These are phyloP conservation scores for Erythrophleum fordii DNA, from an alignment of 306 rosid genomes.

Conservation along the genomic window DNA sequence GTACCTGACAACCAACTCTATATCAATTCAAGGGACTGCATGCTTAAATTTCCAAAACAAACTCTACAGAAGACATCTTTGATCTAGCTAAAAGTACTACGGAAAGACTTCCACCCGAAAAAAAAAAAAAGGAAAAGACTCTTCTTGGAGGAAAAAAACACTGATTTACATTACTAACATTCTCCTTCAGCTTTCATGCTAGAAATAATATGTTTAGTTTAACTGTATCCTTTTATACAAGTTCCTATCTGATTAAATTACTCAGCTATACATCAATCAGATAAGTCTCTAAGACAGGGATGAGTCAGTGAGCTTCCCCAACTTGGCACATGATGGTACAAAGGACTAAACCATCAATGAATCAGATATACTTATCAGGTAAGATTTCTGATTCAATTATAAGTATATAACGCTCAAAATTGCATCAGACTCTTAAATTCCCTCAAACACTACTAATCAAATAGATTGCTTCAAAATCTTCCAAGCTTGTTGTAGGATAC, in stretches of 20 bases:
- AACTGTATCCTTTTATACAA: conserved; percentile 11
- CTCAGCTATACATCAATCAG: not conserved
- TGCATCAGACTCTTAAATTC: conserved; percentile 14
- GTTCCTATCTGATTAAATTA: not conserved
- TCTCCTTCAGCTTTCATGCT: not conserved
- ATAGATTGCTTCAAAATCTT: too few species aligned
- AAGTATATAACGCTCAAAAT: conserved; percentile 17
- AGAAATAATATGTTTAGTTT: not conserved
- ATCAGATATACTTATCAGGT: not conserved
- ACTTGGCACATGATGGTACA: not conserved
- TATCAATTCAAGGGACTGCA: conserved; percentile 42
- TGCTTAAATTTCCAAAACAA: conserved; percentile 29
- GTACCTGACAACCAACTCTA: conserved; percentile 75
- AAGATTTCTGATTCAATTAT: conserved; percentile 19
- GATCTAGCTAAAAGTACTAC: conserved; percentile 1
- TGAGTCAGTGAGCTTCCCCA: not conserved
- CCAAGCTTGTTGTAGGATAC: too few species aligned
- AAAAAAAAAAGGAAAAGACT: conserved; percentile 16
- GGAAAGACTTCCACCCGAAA: not conserved
- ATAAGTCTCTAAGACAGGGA: not conserved
- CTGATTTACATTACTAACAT: not conserved
- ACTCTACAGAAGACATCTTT: conserved; percentile 5
- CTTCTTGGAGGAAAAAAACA: conserved; percentile 20
- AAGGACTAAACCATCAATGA: not conserved
- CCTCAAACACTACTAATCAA: too few species aligned